Evolutionary conservation across 306 rosid genomes (phyloP).

Genomic region (Hippophae tibetana): DNA sequence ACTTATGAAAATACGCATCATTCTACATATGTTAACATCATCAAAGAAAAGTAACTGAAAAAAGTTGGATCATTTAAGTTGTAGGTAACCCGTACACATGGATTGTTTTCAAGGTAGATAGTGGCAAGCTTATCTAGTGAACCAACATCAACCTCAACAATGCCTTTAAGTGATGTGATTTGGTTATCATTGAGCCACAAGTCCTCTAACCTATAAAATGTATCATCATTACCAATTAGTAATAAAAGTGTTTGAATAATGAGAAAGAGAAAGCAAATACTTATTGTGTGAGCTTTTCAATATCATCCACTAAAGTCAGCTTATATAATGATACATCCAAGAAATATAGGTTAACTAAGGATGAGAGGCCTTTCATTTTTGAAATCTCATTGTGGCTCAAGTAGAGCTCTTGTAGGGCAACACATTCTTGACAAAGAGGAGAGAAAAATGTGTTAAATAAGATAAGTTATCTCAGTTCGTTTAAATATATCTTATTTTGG

Average conservation of each 20-base stretch:
- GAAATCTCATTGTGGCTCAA: constrained; percentile 88
- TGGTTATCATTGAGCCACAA: constrained; percentile 92
- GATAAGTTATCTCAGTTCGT: too few species aligned
- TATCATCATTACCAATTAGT: not conserved
- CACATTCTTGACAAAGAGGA: constrained; percentile 35
- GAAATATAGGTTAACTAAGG: constrained; percentile 63
- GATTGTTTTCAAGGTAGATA: constrained; percentile 80
- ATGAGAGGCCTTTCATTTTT: constrained; percentile 79
- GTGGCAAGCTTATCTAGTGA: constrained; percentile 76
- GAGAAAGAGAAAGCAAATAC: constrained; percentile 7
- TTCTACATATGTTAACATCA: not conserved
- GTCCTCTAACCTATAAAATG: constrained; percentile 67
- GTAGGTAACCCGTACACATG: constrained; percentile 53
- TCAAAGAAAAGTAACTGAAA: not conserved
- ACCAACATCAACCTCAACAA: constrained; percentile 64
- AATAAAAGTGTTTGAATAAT: constrained; percentile 7
- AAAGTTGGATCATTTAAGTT: constrained; percentile 2
- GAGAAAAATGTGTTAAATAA: not conserved
- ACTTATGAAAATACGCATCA: too few species aligned
- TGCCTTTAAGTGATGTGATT: constrained; percentile 55
- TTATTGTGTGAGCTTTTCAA: constrained; percentile 53
- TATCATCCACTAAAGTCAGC: constrained; percentile 55
- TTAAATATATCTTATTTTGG: too few species aligned
- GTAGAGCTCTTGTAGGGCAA: constrained; percentile 82
- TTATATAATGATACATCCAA: constrained; percentile 88